Conservation (phyloP, 331 rosid species). For the Acacia pycnantha region DNA sequence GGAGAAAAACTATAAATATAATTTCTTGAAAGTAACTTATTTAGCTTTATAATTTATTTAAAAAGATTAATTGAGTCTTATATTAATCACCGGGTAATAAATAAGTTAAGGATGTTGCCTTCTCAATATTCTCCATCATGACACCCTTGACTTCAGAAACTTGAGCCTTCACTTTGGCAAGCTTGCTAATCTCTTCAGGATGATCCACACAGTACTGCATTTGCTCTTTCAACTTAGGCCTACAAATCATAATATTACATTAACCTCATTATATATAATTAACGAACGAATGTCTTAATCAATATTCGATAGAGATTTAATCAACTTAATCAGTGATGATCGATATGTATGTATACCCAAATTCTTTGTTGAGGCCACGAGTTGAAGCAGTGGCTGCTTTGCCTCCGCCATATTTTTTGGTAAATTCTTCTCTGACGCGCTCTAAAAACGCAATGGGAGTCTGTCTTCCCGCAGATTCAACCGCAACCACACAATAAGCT, state of each 20-base stretch:
- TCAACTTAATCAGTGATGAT: background rate
- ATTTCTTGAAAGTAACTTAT: too few species aligned
- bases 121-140: constrained; percentile 98
- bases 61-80: too few species aligned
- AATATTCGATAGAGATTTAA: background rate
- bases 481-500: constrained; percentile 85
- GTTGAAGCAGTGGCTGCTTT: constrained; percentile 81
- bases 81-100: too few species aligned
- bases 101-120: constrained; percentile 38
- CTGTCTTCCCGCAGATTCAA: constrained; percentile 88
- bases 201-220: constrained; percentile 93
- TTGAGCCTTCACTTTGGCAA: constrained; percentile 96
- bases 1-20: too few species aligned
- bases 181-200: constrained; percentile 95
- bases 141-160: constrained; percentile 99
- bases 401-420: constrained; percentile 76
- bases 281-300: background rate
- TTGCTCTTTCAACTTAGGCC: constrained; percentile 87
- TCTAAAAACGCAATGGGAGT: constrained; percentile 81
- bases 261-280: background rate
- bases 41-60: too few species aligned
- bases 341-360: constrained; percentile 53
- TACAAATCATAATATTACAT: constrained; percentile 4
- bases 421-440: constrained; percentile 78
- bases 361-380: constrained; percentile 67